A percentile compares a stretch with the other conserved stretches of the same genome.
These are phyloP conservation scores for Auriculariales sp. DNA, from an alignment of 768 basidiomycete genomes.

Conservation along the genomic window DNA sequence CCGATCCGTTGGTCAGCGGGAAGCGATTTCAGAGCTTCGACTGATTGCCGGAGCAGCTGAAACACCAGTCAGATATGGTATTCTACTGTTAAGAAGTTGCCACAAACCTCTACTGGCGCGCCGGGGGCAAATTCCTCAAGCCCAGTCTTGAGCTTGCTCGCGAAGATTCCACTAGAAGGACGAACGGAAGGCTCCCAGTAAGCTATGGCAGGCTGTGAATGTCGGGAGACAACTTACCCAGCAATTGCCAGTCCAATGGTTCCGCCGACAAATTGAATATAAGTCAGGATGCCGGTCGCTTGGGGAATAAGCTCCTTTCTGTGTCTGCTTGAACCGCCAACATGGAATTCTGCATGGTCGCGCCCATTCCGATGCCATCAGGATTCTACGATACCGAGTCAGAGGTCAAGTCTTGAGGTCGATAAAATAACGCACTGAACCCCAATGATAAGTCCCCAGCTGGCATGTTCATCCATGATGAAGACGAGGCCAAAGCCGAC, in stretches of 20 bases:
- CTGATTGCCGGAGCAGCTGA: neutral
- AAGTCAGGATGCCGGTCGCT: slow-evolving; percentile 13
- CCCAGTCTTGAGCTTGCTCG: neutral
- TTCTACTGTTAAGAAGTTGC: neutral
- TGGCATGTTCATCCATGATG: slow-evolving; percentile 17
- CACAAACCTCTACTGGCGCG: neutral
- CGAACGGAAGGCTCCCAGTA: neutral
- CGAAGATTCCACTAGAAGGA: neutral
- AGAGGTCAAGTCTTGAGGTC: too few species aligned
- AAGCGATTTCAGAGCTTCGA: neutral
- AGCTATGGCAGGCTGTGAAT: too few species aligned
- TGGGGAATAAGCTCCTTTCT: slow-evolving; percentile 12
- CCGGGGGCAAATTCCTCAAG: neutral
- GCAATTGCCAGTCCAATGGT: neutral
- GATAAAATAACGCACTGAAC: slow-evolving; percentile 22
- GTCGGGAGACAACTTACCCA: neutral
- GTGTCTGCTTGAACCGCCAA: slow-evolving; percentile 13
- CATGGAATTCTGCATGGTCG: slow-evolving; percentile 17
- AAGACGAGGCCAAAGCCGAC: slow-evolving; percentile 23
- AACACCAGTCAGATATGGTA: too few species aligned
- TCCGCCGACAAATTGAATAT: neutral
- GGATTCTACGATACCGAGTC: neutral
- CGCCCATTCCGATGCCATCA: slow-evolving; percentile 24
- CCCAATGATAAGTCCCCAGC: slow-evolving; percentile 16
- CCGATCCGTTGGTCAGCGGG: neutral